Evolutionary conservation across 305 asterid species (phyloP).

Genomic region (Rubia peregrina): DNA sequence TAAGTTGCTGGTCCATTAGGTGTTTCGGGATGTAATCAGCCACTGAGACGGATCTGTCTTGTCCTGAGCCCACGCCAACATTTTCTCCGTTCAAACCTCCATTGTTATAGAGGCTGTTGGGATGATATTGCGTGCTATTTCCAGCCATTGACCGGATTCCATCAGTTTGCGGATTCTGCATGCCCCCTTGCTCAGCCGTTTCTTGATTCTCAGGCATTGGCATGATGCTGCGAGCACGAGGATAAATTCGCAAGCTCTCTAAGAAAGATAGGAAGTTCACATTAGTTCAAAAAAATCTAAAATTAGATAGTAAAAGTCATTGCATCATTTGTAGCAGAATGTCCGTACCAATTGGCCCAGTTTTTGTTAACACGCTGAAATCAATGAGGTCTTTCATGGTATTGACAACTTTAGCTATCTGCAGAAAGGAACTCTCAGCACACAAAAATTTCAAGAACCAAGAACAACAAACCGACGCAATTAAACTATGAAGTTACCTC

Average conservation of each 20-base stretch:
- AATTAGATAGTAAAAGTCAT: neutral
- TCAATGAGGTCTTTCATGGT: conserved; percentile 49
- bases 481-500: conserved; percentile 33
- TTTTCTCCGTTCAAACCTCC: neutral
- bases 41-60: neutral
- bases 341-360: conserved; percentile 60
- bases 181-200: neutral
- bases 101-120: neutral
- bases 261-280: conserved; percentile 1
- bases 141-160: neutral
- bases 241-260: conserved; percentile 41
- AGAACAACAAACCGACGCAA: neutral
- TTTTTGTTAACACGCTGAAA: conserved; percentile 24
- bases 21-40: too few species aligned
- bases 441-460: neutral
- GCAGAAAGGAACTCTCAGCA: conserved; percentile 11
- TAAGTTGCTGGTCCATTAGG: neutral
- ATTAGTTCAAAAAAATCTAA: neutral
- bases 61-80: neutral
- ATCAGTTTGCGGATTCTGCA: neutral
- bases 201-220: conserved; percentile 11
- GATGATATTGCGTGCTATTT: neutral
- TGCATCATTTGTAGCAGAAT: neutral
- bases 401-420: conserved; percentile 53
- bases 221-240: conserved; percentile 1